These are phyloP conservation scores for Monosporozyma aerobia DNA, from an alignment of 805 yeast genomes.

Conservation along the genomic window DNA sequence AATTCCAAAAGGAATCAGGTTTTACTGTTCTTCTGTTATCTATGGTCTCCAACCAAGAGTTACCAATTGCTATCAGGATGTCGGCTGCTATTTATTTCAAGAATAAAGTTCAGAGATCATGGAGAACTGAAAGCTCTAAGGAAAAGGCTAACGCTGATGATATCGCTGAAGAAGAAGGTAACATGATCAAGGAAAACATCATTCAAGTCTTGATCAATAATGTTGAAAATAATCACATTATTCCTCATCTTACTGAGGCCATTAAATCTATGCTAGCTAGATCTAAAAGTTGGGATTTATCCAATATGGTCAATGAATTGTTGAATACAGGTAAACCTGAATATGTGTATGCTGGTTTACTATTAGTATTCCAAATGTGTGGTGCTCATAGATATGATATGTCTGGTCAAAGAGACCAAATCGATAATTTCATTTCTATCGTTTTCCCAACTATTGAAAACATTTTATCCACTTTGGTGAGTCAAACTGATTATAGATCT, in stretches of 20 bases:
- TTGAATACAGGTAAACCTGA: conserved; percentile 32
- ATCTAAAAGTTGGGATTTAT: conserved; percentile 34
- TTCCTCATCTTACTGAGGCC: conserved; percentile 50
- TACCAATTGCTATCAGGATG: conserved; percentile 38
- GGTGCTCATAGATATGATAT: conserved; percentile 49
- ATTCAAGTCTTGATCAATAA: conserved; percentile 42
- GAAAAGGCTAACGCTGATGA: conserved; percentile 17
- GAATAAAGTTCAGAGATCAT: conserved; percentile 46
- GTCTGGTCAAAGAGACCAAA: conserved; percentile 36
- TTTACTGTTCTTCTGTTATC: conserved; percentile 47
- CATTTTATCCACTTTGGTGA: conserved; percentile 37
- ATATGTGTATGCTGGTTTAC: conserved; percentile 43
- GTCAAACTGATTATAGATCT: conserved; percentile 28
- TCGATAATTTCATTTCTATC: conserved; percentile 39
- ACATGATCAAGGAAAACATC: conserved; percentile 44
- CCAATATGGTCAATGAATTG: conserved; percentile 29
- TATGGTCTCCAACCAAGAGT: conserved; percentile 37
- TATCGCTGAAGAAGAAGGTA: conserved; percentile 41
- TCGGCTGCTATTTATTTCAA: conserved; percentile 65
- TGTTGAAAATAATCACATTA: conserved; percentile 34
- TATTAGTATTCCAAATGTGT: conserved; percentile 47
- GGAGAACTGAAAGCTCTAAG: conserved; percentile 47
- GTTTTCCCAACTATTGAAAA: conserved; percentile 49
- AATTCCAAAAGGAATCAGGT: conserved; percentile 47
- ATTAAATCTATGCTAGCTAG: conserved; percentile 43